Evolutionary conservation across 1,139 yeast genomes (phyloP), one percentile per base, ranked within the genome.

Genomic region (Yamadazyma triangularis): DNA sequence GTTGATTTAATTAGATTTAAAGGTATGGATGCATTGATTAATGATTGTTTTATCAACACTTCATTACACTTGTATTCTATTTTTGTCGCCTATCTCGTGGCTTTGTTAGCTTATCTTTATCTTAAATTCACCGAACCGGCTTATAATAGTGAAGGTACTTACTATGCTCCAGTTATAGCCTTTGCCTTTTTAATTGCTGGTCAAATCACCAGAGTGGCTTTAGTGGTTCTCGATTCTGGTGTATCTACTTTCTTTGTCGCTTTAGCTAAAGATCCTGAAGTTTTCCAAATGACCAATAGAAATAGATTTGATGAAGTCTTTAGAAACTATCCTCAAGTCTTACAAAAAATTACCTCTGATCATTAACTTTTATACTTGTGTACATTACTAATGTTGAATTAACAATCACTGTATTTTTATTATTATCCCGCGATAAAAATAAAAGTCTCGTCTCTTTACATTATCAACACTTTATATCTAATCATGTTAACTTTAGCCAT

Each of bases 231-330:
- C 37, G 79, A 77, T 38, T 79, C 89, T 1, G 96, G 96, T 10
- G 76, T 83, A 1, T 77, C 94, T 4, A 83, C 96, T 0, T 81
- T 89, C 54, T 88, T 88, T 56, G 81, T 88, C 29, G 91, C 95
- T 1, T 67, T 86, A 51, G 91, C 93, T 10, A 79, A 79, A 46
- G 95, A 88, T 47, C 96, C 96, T 0, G 93, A 87, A 45, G 79
- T 87, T 5, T 81, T 82, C 67, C 78, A 77, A 48, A 73, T 74
- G 62, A 73, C 86, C 27, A 82, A 87, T 51, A 87, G 95, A 32
- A 79, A 79, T 30, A 65, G 78, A 38, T 88, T 83, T 53, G 84
- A 83, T 41, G 78, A 76, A 47, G 66, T 88, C 28, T 78, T 85
- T 48, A 60, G 74, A 41, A 73, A 79, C 34, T 87, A 86, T 52